These are phyloP conservation scores for Allantophomopsis lycopodina DNA, from an alignment of 2,329 filamentous ascomycete species.

Conservation along the genomic window DNA sequence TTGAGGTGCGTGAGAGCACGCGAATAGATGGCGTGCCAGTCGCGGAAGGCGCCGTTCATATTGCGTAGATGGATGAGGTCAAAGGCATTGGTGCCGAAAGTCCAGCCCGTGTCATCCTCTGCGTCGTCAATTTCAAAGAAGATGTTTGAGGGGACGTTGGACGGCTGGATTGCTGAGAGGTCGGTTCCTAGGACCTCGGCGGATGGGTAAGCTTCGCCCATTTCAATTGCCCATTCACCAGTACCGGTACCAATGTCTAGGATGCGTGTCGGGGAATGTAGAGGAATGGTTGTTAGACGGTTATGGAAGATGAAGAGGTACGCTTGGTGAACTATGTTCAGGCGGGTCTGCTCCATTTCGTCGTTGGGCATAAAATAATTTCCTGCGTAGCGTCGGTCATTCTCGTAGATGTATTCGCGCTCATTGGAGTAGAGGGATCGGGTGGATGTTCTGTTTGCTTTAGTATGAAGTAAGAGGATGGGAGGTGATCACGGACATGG, in stretches of 20 bases:
- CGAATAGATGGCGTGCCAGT: slow-evolving; percentile 39
- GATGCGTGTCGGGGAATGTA: slow-evolving; percentile 25
- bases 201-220: slow-evolving; percentile 33
- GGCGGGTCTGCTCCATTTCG: slow-evolving; percentile 16
- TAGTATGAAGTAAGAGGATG: not conserved
- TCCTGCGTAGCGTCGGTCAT: slow-evolving; percentile 33
- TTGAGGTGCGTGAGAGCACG: slow-evolving; percentile 28
- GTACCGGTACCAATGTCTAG: slow-evolving; percentile 40
- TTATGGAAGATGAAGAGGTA: slow-evolving; percentile 12
- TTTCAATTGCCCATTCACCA: slow-evolving; percentile 48
- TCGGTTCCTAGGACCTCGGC: slow-evolving; percentile 43
- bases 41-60: slow-evolving; percentile 40
- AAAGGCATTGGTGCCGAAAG: slow-evolving; percentile 36
- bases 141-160: slow-evolving; percentile 45
- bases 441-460: slow-evolving; percentile 14
- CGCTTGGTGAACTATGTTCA: slow-evolving; percentile 14
- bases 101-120: slow-evolving; percentile 26
- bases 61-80: slow-evolving; percentile 47
- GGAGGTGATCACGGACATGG: not conserved
- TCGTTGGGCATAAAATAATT: slow-evolving; percentile 24
- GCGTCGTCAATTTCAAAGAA: slow-evolving; percentile 53
- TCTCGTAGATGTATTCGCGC: slow-evolving; percentile 26
- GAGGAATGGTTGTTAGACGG: slow-evolving; percentile 14
- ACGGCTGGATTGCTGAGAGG: slow-evolving; percentile 43
- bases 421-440: slow-evolving; percentile 16